Evolutionary conservation across 768 basidiomycete genomes (phyloP).

Genomic region (Pulveroboletus ravenelii): DNA sequence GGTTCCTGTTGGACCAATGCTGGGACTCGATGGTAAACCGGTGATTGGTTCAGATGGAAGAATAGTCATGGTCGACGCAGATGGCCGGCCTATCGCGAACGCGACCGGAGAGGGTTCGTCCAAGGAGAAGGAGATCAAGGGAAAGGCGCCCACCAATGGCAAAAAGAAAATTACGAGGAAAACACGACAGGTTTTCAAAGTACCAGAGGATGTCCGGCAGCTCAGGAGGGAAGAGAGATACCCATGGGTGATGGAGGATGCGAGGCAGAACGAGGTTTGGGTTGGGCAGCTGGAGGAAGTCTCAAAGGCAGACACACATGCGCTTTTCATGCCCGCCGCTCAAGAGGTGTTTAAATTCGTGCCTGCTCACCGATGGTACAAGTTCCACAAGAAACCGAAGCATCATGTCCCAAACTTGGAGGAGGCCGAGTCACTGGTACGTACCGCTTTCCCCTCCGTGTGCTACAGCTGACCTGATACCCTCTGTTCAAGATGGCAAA

Average conservation of each 20-base stretch:
- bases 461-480: background rate
- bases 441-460: slow-evolving; percentile 9
- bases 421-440: slow-evolving; percentile 65
- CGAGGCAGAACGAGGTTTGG: slow-evolving; percentile 68
- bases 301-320: slow-evolving; percentile 64
- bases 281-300: slow-evolving; percentile 78
- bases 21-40: slow-evolving; percentile 79
- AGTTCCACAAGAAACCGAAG: slow-evolving; percentile 82
- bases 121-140: slow-evolving; percentile 38
- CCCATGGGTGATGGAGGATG: slow-evolving; percentile 91
- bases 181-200: slow-evolving; percentile 76
- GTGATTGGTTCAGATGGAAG: slow-evolving; percentile 74
- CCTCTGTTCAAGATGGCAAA: slow-evolving; percentile 27
- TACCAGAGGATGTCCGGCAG: slow-evolving; percentile 73
- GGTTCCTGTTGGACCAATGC: slow-evolving; percentile 64
- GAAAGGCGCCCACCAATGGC: slow-evolving; percentile 39
- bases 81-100: slow-evolving; percentile 61
- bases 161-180: slow-evolving; percentile 82
- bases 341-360: slow-evolving; percentile 85
- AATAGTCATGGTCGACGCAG: slow-evolving; percentile 77
- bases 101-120: slow-evolving; percentile 28
- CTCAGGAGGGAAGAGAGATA: slow-evolving; percentile 81
- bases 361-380: slow-evolving; percentile 86
- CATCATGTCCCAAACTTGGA: slow-evolving; percentile 65
- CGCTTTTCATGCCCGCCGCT: slow-evolving; percentile 80